phyloP scores from a whole-genome alignment of 2,329 filamentous ascomycete genomes.

The Hymenotorrendiella dingleyae region DNA sequence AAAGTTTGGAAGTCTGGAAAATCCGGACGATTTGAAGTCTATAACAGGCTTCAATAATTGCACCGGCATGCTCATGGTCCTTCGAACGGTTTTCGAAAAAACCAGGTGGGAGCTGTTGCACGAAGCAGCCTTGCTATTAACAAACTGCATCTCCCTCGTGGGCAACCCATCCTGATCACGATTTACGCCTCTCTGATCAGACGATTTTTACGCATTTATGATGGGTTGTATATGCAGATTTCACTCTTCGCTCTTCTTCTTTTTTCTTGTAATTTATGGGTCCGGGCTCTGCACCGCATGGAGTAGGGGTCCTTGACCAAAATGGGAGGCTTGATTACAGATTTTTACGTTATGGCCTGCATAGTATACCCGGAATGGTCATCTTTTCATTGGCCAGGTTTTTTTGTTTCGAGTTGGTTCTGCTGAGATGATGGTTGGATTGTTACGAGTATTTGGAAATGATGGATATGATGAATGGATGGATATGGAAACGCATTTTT shows the following conservation, averaged over 20 bases:
- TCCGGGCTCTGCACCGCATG: background rate
- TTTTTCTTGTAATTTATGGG: background rate
- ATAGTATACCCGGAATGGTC: no score
- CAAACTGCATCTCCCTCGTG: slow-evolving; percentile 65
- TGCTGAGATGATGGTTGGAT: no score
- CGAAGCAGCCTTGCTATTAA: slow-evolving; percentile 75
- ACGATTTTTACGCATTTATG: background rate
- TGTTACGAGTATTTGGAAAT: no score
- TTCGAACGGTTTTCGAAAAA: slow-evolving; percentile 74
- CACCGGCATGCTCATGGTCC: slow-evolving; percentile 71
- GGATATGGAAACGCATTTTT: no score
- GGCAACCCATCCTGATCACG: slow-evolving; percentile 2
- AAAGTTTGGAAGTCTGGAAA: slow-evolving; percentile 63
- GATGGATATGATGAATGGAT: no score
- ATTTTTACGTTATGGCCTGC: background rate
- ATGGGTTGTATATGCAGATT: no score
- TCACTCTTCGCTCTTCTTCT: no score
- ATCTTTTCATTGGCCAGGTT: no score
- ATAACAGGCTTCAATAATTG: slow-evolving; percentile 76
- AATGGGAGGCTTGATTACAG: background rate
- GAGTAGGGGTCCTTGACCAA: background rate
- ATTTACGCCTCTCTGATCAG: background rate
- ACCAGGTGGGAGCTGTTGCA: slow-evolving; percentile 89
- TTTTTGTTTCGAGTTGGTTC: no score
- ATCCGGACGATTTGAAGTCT: slow-evolving; percentile 70